These are phyloP conservation scores for Umbellularia californica DNA, from an alignment of 164 flowering plant genomes.

Conservation along the genomic window DNA sequence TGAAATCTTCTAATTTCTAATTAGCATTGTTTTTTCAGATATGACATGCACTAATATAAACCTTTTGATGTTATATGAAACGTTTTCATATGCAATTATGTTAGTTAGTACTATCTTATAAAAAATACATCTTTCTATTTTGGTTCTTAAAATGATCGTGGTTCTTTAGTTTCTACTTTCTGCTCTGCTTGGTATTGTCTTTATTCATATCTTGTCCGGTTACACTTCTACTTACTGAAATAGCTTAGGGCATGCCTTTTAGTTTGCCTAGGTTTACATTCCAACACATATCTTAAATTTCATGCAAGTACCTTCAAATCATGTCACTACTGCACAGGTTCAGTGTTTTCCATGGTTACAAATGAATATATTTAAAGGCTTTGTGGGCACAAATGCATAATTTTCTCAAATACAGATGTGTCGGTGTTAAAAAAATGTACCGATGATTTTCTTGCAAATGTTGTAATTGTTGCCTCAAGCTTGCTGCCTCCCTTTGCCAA, in stretches of 20 bases:
- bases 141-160: background rate
- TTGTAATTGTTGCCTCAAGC: slow-evolving; percentile 42
- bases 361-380: background rate
- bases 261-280: background rate
- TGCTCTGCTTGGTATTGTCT: background rate
- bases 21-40: too few relatives aligned
- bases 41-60: too few relatives aligned
- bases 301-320: background rate
- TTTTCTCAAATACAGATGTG: too few relatives aligned
- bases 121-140: background rate
- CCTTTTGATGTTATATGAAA: too few relatives aligned
- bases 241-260: background rate
- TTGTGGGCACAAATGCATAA: background rate
- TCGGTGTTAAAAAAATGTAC: slow-evolving; percentile 17
- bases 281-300: background rate
- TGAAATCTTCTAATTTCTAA: too few relatives aligned
- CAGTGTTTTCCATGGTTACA: background rate
- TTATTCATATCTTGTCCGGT: background rate
- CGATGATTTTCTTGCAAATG: slow-evolving; percentile 46
- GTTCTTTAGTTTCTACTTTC: background rate
- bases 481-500: slow-evolving; percentile 53
- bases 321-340: background rate
- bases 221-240: background rate
- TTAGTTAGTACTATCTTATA: too few relatives aligned
- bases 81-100: too few relatives aligned